Evolutionary conservation across 495 filamentous ascomycete genomes (phyloP).

Genomic region (Letharia lupina): DNA sequence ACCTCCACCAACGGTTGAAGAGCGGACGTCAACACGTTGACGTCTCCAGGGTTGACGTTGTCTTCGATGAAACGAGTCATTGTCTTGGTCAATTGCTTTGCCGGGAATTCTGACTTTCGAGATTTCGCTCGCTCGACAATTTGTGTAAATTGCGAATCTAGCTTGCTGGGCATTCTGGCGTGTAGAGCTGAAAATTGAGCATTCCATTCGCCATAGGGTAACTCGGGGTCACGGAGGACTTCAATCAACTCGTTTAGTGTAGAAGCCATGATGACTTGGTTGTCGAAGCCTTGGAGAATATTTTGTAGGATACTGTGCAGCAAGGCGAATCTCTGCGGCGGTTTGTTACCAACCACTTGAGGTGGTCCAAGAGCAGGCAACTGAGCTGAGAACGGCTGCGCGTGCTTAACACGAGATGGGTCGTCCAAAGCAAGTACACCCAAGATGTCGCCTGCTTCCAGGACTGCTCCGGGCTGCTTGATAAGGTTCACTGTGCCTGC

Average conservation of each 20-base stretch:
- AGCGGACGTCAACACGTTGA: conserved; percentile 60
- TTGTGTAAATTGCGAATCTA: conserved; percentile 70
- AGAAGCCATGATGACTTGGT: conserved; percentile 87
- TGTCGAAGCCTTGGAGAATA: conserved; percentile 91
- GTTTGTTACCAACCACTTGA: conserved; percentile 81
- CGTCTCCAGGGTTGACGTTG: conserved; percentile 60
- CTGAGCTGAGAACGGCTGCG: conserved; percentile 89
- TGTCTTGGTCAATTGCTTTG: conserved; percentile 76
- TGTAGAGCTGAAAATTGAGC: conserved; percentile 92
- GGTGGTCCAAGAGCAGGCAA: conserved; percentile 82
- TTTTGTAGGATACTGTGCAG: conserved; percentile 73
- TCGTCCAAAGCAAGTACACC: conserved; percentile 95
- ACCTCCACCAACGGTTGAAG: conserved; percentile 73
- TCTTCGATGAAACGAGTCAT: conserved; percentile 85
- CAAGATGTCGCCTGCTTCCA: conserved; percentile 97
- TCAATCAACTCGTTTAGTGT: conserved; percentile 84
- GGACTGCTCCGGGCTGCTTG: conserved; percentile 97
- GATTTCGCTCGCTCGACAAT: conserved; percentile 73
- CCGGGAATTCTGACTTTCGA: conserved; percentile 81
- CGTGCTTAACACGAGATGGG: conserved; percentile 92
- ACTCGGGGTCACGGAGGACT: conserved; percentile 78
- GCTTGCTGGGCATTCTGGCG: conserved; percentile 88
- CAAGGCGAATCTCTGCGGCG: conserved; percentile 75
- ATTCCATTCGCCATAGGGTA: conserved; percentile 94
- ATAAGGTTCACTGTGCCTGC: conserved; percentile 96